Base-by-base conservation (phyloP, 805 yeast species). In the Hanseniaspora lachancei region DNA sequence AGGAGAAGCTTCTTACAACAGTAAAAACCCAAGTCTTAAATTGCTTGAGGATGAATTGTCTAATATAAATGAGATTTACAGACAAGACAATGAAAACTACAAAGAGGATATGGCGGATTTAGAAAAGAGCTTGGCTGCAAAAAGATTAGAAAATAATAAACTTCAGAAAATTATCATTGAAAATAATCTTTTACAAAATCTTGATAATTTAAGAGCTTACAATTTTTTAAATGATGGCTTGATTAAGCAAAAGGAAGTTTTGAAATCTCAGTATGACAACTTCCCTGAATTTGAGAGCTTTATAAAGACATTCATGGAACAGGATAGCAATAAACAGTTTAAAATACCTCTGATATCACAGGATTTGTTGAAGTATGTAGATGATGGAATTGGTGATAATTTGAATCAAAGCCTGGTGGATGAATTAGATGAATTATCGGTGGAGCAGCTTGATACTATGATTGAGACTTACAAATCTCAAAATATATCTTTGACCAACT, bases 201-300 rank as follows among this genome's bases (percentile, higher is more conserved):
- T 38, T 13, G 56, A 53, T 29, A 29, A 41, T 15, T 32, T 53
- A 7, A 42, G 24, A 32, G 4, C 76, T 41, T 71, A 85, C 55
- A 80, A 73, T 57, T 66, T 67, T 40, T 64, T 71, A 29, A 74
- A 75, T 54, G 63, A 72, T 39, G 68, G 68, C 57, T 64, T 80
- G 8, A 70, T 72, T 27, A 80, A 78, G 57, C 68, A 76, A 63
- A 75, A 77, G 62, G 81, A 77, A 59, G 78, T 81, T 57, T 71
- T 79, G 32, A 68, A 72, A 32, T 82, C 82, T 61, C 70, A 85
- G 18, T 78, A 78, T 59, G 78, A 79, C 39, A 85, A 86, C 0
- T 79, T 84, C 24, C 69, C 71, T 13, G 84, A 79, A 50, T 89
- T 85, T 60, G 82, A 82, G 58, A 69, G 70, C 21, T 72, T 74